Conservation (phyloP, 805 yeast genomes). For the Schwanniomyces pseudopolymorphus region DNA sequence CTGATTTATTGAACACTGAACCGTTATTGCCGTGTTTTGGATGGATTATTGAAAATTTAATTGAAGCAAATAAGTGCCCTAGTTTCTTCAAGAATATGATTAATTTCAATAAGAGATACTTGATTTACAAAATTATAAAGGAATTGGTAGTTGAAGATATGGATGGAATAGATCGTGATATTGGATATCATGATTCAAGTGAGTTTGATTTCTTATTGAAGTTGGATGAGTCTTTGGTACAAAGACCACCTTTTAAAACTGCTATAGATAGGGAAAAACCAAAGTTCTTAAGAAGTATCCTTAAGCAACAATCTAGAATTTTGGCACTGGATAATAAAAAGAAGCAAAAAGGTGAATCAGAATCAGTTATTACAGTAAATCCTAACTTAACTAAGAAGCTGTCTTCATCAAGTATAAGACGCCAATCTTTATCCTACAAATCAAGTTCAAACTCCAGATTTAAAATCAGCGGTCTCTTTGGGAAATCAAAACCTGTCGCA, state of each 20-base stretch:
- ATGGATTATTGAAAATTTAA: slow-evolving; percentile 79
- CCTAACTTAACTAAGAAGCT: slow-evolving; percentile 24
- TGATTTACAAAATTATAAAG: slow-evolving; percentile 37
- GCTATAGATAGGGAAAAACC: slow-evolving; percentile 22
- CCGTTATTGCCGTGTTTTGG: slow-evolving; percentile 84
- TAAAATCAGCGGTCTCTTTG: slow-evolving; percentile 58
- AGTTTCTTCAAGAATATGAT: slow-evolving; percentile 69
- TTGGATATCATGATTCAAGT: slow-evolving; percentile 31
- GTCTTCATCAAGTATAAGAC: slow-evolving; percentile 26
- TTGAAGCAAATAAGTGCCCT: slow-evolving; percentile 66
- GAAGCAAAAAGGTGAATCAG: slow-evolving; percentile 15
- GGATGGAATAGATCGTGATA: slow-evolving; percentile 15
- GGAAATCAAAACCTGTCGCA: slow-evolving; percentile 44
- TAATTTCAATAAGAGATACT: slow-evolving; percentile 74
- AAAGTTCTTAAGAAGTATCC: slow-evolving; percentile 27
- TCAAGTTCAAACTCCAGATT: slow-evolving; percentile 40
- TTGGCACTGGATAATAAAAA: slow-evolving; percentile 32
- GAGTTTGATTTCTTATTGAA: slow-evolving; percentile 55
- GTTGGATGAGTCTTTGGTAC: slow-evolving; percentile 37
- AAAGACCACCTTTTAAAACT: slow-evolving; percentile 29
- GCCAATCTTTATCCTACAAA: slow-evolving; percentile 42
- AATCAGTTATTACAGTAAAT: neutral
- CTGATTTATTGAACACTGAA: slow-evolving; percentile 35
- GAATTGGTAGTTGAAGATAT: slow-evolving; percentile 39
- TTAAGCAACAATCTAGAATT: slow-evolving; percentile 33